Evolutionary conservation across 805 yeast species (phyloP).

Genomic region (Nakazawaea laoshanensis): DNA sequence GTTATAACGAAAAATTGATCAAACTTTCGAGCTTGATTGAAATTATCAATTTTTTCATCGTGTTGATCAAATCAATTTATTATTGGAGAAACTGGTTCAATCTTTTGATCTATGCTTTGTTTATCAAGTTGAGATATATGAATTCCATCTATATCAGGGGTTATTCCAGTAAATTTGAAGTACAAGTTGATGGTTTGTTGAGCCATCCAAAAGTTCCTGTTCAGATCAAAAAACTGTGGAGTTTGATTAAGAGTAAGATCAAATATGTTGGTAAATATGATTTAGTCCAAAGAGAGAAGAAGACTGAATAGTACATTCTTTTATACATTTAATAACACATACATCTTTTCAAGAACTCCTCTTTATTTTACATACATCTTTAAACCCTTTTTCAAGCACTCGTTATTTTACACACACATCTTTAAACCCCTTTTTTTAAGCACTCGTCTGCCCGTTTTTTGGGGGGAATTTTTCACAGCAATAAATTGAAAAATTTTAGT

Average conservation of each 20-base stretch:
- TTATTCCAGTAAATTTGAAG: constrained; percentile 27
- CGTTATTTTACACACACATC: too few relatives aligned
- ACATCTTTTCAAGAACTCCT: too few relatives aligned
- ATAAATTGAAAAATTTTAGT: neutral
- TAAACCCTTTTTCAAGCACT: too few relatives aligned
- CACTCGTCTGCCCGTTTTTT: too few relatives aligned
- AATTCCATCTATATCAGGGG: constrained; percentile 32
- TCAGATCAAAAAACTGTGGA: constrained; percentile 39
- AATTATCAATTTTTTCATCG: constrained; percentile 16
- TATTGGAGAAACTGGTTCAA: constrained; percentile 21
- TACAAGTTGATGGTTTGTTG: constrained; percentile 34
- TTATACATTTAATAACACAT: too few relatives aligned
- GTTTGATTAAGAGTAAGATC: constrained; percentile 28
- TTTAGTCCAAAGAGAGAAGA: constrained; percentile 4
- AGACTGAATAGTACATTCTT: too few relatives aligned
- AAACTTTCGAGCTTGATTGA: constrained; percentile 53
- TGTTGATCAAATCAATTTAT: constrained; percentile 30
- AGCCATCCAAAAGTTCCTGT: constrained; percentile 49
- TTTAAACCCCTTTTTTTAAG: too few relatives aligned
- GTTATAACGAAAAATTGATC: constrained; percentile 53
- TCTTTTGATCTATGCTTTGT: constrained; percentile 15
- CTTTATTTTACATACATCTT: too few relatives aligned
- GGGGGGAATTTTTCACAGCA: too few relatives aligned
- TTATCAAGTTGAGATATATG: constrained; percentile 33
- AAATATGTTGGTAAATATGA: constrained; percentile 14